Percentiles rank a stretch among this genome's conserved stretches.
Conservation (phyloP, 2,329 filamentous ascomycete genomes). For the Aspergillus puulaauensis region DNA sequence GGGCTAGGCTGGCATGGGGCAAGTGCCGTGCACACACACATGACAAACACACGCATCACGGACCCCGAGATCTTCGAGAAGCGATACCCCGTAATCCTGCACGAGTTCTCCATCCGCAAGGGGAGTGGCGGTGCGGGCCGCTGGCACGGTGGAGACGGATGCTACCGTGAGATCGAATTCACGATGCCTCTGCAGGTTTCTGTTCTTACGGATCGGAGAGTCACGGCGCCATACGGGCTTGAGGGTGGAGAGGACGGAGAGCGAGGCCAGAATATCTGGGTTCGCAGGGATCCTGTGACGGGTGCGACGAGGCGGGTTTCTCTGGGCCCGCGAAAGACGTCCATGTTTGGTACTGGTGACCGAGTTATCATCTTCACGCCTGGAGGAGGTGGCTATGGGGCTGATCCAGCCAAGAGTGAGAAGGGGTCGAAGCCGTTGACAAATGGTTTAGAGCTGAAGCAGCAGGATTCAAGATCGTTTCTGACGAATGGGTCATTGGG, state of each 20-base stretch:
- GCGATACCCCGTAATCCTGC: conserved; percentile 72
- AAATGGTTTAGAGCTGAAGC: not conserved
- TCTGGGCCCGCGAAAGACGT: conserved; percentile 63
- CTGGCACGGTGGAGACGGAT: conserved; percentile 72
- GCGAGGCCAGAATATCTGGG: conserved; percentile 85
- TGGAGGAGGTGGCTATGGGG: conserved; percentile 31
- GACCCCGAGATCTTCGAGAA: conserved; percentile 81
- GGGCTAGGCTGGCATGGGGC: conserved; percentile 75
- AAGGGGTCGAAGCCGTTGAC: not conserved
- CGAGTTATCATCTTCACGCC: conserved; percentile 62
- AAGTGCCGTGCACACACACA: conserved; percentile 76
- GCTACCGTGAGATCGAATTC: conserved; percentile 81
- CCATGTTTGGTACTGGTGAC: conserved; percentile 60
- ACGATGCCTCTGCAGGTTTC: conserved; percentile 75
- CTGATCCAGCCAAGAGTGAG: not conserved
- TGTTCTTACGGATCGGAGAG: conserved; percentile 74
- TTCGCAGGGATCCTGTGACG: conserved; percentile 65
- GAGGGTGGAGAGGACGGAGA: conserved; percentile 76
- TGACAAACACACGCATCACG: conserved; percentile 86
- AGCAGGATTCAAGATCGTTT: conserved; percentile 6
- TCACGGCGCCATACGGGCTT: conserved; percentile 78
- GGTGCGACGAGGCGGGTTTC: conserved; percentile 55
- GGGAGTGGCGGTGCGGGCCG: conserved; percentile 67
- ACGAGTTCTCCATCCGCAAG: conserved; percentile 67
- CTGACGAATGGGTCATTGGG: conserved; percentile 12